Evolutionary conservation across 2,329 filamentous ascomycete genomes (phyloP), one percentile per base, ranked within the genome.

Genomic region (Penicillium sp.): DNA sequence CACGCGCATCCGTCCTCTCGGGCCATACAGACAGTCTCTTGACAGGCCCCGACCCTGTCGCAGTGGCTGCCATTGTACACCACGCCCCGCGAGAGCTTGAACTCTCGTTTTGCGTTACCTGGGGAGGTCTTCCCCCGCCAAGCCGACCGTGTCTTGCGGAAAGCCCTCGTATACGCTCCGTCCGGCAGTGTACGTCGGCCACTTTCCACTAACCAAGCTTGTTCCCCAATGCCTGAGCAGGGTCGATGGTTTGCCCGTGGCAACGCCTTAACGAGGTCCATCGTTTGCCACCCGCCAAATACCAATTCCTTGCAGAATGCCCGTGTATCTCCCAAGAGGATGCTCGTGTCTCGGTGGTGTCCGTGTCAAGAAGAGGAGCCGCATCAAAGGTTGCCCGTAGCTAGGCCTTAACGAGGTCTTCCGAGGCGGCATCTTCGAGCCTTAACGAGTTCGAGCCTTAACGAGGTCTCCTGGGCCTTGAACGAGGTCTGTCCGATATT

Each of bases 371-470:
- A 33, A 50, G 47, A 44, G 30, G 6, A 33, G 38, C 39, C 46
- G 43, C 10, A 1, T n/a, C 11, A 27, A 8, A 47, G 46, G 10
- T 36, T 46, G 16, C 46, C 36, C 46, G 49, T 52, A 31, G 49
- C 53, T 33, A 4, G n/a, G 46, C 53, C 53, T 55, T 55, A 51
- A 55, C 53, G 53, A 55, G 46, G 46, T 50, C 50, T n/a, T n/a
- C n/a, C n/a, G n/a, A n/a, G n/a, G n/a, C n/a, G n/a, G n/a, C n/a
- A n/a, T n/a, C n/a, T n/a, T n/a, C 36, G 46, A 43, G 25, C 38
- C 50, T 53, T 53, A 49, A 49, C 51, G 36, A 49, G 33, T 53
- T n/a, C n/a, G n/a, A n/a, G n/a, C n/a, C n/a, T n/a, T n/a, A n/a
- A n/a, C n/a, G n/a, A n/a, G n/a, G n/a, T n/a, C n/a, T n/a, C n/a